Base-by-base conservation (phyloP, 169 alveolate genomes). In the Theileria sp. region DNA sequence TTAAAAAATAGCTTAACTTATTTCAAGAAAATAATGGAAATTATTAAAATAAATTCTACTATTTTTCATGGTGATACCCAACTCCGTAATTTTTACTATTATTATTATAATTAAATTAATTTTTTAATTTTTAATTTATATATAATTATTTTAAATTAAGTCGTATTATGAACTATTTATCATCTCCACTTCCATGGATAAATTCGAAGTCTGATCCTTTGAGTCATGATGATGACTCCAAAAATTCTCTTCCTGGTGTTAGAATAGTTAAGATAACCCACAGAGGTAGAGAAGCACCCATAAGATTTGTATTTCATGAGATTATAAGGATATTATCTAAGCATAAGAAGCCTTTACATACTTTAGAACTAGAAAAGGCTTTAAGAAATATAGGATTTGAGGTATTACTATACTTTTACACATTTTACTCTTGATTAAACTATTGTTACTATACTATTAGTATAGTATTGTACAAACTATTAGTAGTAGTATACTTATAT, bases 341-440 rank as follows among this genome's bases (percentile, higher is more conserved):
- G 72, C 87, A 85, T 67, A 85, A 78, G 68, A 77, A 79, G n/a
- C 74, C 91, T 23, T 69, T 85, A n/a, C 91, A 85, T 64, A 70
- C 80, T 34, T 32, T 85, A 4, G 87, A 85, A 75, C 76, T 85
- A 21, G 91, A 85, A 30, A 85, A 85, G 79, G 87, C 87, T 6
- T 80, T 85, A 60, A 75, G 91, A 38, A 85, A 78, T 71, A 62
- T 72, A 15, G 91, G 91, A 51, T 79, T 85, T 50, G 75, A 64
- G 81, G 91, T 85, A 85, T 50, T 61, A 17, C 5, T 0, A 19
- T 17, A 4, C 7, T 5, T 7, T 3, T n/a, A 25, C 26, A 7
- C 36, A 32, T 32, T 32, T 32, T 32, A 32, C 36, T 3, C 36
- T 32, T 32, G 1, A 32, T 32, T 32, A 32, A 3, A 32, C 36